These are phyloP conservation scores for Phytophthora pistaciae DNA, from an alignment of 352 stramenopile genomes.

Conservation along the genomic window DNA sequence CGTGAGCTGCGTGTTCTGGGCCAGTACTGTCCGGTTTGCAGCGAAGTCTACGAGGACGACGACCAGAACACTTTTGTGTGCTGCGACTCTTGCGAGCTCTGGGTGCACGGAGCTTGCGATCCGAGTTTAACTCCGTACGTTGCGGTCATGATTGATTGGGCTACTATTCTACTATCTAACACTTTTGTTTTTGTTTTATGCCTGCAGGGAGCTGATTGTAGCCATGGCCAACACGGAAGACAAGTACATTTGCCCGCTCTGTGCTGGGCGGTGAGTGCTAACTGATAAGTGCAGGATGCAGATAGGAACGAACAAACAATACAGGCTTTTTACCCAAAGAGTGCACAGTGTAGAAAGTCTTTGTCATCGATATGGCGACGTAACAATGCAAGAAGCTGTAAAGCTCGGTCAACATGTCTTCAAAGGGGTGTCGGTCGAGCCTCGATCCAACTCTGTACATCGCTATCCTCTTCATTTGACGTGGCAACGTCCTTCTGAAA, in stretches of 20 bases:
- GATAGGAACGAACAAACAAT: not conserved
- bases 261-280: constrained; percentile 58
- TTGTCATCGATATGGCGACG: too few relatives aligned
- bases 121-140: constrained; percentile 72
- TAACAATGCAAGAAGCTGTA: too few relatives aligned
- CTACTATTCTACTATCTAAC: constrained; percentile 14
- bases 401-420: too few relatives aligned
- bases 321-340: too few relatives aligned
- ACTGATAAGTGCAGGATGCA: not conserved
- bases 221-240: constrained; percentile 74
- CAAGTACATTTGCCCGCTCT: constrained; percentile 90
- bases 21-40: constrained; percentile 91
- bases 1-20: constrained; percentile 78
- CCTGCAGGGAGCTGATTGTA: constrained; percentile 54
- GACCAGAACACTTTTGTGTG: constrained; percentile 88
- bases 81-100: constrained; percentile 91
- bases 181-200: constrained; percentile 13
- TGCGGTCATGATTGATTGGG: not conserved
- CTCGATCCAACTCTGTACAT: too few relatives aligned
- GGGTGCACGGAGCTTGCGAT: constrained; percentile 85
- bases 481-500: too few relatives aligned
- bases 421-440: too few relatives aligned
- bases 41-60: constrained; percentile 87
- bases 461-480: too few relatives aligned
- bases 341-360: too few relatives aligned